Percentiles rank a stretch among this genome's conserved stretches.
These are phyloP conservation scores for Rhipidocladum racemiflorum DNA, from an alignment of 176 grass and related monocot species.

Conservation along the genomic window DNA sequence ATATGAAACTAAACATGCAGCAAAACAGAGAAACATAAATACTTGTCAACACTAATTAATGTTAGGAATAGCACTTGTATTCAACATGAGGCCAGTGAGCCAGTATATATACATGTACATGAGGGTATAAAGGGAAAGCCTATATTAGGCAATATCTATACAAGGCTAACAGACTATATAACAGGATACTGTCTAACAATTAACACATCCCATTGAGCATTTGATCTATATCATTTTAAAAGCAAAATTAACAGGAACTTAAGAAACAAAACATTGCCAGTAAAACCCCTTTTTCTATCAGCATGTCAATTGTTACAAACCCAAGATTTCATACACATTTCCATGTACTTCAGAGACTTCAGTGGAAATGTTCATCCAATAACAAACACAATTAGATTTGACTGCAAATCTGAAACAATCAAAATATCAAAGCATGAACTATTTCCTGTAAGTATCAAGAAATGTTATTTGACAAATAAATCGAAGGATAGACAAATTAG, in stretches of 20 bases:
- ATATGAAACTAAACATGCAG: background rate
- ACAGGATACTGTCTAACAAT: too few relatives aligned
- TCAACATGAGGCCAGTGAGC: too few relatives aligned
- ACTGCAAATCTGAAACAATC: constrained; percentile 7
- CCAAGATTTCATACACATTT: constrained; percentile 5
- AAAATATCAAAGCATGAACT: background rate
- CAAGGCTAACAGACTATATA: too few relatives aligned
- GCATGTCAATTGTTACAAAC: constrained; percentile 23
- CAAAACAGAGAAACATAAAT: background rate
- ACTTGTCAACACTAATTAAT: constrained; percentile 4
- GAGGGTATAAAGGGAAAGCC: too few relatives aligned
- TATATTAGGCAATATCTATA: too few relatives aligned
- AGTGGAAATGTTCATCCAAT: background rate
- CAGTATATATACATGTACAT: too few relatives aligned
- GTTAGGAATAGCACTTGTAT: too few relatives aligned
- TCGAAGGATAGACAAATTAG: background rate
- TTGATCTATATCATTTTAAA: constrained; percentile 8
- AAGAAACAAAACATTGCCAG: background rate
- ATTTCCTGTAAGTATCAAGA: background rate
- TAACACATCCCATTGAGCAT: background rate
- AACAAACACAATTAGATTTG: constrained; percentile 9
- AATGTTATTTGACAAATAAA: constrained; percentile 20
- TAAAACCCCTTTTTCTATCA: constrained; percentile 8
- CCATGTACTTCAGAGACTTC: background rate
- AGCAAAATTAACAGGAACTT: background rate